Evolutionary conservation across 2,329 filamentous ascomycete genomes (phyloP).

Genomic region (Akanthomyces dipterigenus): DNA sequence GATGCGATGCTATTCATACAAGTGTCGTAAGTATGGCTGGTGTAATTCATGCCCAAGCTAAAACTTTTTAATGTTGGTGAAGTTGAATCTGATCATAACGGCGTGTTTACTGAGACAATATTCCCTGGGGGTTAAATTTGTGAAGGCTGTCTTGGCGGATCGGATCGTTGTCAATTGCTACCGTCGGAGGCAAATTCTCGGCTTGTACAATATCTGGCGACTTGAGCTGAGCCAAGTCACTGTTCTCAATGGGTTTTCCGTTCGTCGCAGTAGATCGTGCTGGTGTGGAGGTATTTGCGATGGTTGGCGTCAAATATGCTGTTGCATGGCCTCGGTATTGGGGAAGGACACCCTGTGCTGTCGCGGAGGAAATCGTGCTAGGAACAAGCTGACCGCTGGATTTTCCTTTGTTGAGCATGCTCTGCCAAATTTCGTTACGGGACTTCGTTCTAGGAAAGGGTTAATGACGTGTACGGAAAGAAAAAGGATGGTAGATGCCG

Average conservation of each 20-base stretch:
- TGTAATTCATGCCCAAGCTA: slow-evolving; percentile 14
- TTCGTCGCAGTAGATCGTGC: slow-evolving; percentile 22
- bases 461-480: neutral
- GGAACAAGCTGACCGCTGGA: slow-evolving; percentile 39
- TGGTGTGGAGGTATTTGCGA: slow-evolving; percentile 32
- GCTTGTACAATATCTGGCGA: slow-evolving; percentile 24
- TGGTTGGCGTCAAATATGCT: slow-evolving; percentile 40
- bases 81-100: slow-evolving; percentile 6
- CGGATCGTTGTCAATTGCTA: neutral
- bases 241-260: slow-evolving; percentile 21
- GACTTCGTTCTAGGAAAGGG: slow-evolving; percentile 29
- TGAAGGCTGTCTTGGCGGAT: slow-evolving; percentile 12
- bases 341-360: slow-evolving; percentile 47
- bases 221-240: slow-evolving; percentile 15
- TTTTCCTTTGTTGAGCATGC: slow-evolving; percentile 45
- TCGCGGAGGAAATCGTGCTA: slow-evolving; percentile 45
- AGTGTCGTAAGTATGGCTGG: slow-evolving; percentile 12
- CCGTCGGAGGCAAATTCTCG: slow-evolving; percentile 34
- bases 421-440: slow-evolving; percentile 41
- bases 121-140: slow-evolving; percentile 11
- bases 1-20: slow-evolving; percentile 16
- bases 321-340: slow-evolving; percentile 47
- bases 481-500: slow-evolving; percentile 11
- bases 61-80: slow-evolving; percentile 13
- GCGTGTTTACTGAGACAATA: slow-evolving; percentile 9